Percentiles rank a stretch among this genome's conserved stretches.
Evolutionary conservation across 768 basidiomycete genomes (phyloP).

Genomic region (Hydnomerulius pinastri): DNA sequence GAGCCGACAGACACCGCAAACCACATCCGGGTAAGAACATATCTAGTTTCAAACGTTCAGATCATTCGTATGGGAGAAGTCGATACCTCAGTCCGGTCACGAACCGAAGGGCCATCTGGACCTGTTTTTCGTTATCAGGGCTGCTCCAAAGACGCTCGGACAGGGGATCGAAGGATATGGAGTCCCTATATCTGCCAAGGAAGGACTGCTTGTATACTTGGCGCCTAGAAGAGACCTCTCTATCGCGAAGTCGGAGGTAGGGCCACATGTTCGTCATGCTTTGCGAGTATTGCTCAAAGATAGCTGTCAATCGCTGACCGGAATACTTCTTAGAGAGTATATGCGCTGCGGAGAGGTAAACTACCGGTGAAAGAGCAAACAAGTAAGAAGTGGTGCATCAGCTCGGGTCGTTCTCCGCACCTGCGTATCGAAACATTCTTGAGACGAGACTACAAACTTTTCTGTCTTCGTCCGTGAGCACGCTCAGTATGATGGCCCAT

Average conservation of each 20-base stretch:
- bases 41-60: slow-evolving; percentile 43
- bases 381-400: slow-evolving; percentile 1
- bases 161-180: slow-evolving; percentile 39
- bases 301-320: slow-evolving; percentile 47
- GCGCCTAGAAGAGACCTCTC: slow-evolving; percentile 42
- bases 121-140: slow-evolving; percentile 60
- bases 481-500: slow-evolving; percentile 57
- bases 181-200: slow-evolving; percentile 37
- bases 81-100: slow-evolving; percentile 10
- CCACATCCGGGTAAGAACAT: slow-evolving; percentile 62
- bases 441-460: slow-evolving; percentile 53
- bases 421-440: slow-evolving; percentile 63
- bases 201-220: slow-evolving; percentile 50
- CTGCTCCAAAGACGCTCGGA: slow-evolving; percentile 55
- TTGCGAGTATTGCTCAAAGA: slow-evolving; percentile 41
- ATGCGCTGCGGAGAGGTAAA: slow-evolving; percentile 60
- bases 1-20: slow-evolving; percentile 59
- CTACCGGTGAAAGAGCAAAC: slow-evolving; percentile 34
- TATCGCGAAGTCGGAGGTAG: slow-evolving; percentile 55
- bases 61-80: not conserved
- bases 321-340: slow-evolving; percentile 48
- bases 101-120: slow-evolving; percentile 58
- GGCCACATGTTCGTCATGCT: slow-evolving; percentile 72
- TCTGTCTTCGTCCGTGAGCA: slow-evolving; percentile 47
- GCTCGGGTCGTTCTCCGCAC: slow-evolving; percentile 31